These are phyloP conservation scores for Leccinum variicolor DNA, from an alignment of 768 basidiomycete genomes.

Conservation along the genomic window DNA sequence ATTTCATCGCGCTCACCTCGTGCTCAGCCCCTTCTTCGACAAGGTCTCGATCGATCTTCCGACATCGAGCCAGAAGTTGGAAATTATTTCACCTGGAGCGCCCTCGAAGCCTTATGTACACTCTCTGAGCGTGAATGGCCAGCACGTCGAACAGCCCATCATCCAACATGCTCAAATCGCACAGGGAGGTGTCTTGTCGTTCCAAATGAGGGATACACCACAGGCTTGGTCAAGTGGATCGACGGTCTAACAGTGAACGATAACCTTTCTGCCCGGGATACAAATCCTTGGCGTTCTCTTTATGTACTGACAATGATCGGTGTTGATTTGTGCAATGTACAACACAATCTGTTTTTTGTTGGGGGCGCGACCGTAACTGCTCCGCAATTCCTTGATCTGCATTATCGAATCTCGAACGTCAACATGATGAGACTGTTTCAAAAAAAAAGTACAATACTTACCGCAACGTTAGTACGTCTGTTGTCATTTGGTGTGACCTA, in stretches of 20 bases:
- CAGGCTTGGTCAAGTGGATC: slow-evolving; percentile 38
- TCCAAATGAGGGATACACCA: slow-evolving; percentile 59
- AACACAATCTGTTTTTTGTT: neutral
- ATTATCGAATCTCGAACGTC: neutral
- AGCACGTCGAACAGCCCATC: slow-evolving; percentile 39
- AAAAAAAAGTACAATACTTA: too few relatives aligned
- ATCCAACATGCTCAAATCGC: slow-evolving; percentile 62
- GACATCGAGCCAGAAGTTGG: slow-evolving; percentile 33
- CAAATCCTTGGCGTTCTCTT: neutral
- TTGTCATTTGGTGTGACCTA: too few relatives aligned
- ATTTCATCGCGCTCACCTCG: neutral
- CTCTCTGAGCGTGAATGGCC: slow-evolving; percentile 55
- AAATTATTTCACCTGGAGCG: slow-evolving; percentile 56
- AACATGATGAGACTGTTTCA: too few relatives aligned
- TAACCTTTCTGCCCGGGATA: neutral
- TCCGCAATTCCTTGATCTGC: neutral
- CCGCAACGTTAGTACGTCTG: too few relatives aligned
- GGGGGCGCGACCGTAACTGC: neutral
- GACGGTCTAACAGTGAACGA: neutral
- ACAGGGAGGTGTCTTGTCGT: slow-evolving; percentile 53
- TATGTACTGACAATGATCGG: neutral
- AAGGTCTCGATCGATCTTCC: slow-evolving; percentile 56
- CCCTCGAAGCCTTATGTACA: slow-evolving; percentile 58
- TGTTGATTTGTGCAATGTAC: neutral
- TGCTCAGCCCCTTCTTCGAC: slow-evolving; percentile 50